These are phyloP conservation scores for Haplosporangium gracile DNA, from an alignment of 192 early-diverging fungal genomes.

Conservation along the genomic window DNA sequence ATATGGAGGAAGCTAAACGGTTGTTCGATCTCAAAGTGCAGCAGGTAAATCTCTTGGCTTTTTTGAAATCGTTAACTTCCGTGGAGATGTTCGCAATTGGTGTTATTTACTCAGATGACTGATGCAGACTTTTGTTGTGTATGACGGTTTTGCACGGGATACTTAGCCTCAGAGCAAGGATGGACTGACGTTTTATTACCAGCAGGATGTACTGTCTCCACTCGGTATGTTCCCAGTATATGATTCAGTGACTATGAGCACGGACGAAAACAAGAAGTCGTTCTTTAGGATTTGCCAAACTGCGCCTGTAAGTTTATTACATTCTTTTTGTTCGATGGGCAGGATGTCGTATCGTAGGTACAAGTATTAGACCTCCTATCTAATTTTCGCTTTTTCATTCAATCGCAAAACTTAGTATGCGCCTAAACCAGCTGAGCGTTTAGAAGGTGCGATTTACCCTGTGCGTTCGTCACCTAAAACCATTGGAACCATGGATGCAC, in stretches of 20 bases:
- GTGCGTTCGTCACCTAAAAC: conserved; percentile 13
- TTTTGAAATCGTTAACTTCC: not conserved
- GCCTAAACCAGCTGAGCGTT: not conserved
- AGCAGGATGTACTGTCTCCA: conserved; percentile 17
- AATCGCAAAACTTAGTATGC: not conserved
- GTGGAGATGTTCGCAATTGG: not conserved
- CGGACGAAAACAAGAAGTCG: conserved; percentile 30
- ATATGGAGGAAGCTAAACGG: conserved; percentile 50
- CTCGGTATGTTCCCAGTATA: conserved; percentile 45
- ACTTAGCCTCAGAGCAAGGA: not conserved
- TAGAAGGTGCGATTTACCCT: not conserved
- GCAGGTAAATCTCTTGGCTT: not conserved
- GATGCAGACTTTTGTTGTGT: not conserved
- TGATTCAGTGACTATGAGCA: conserved; percentile 30
- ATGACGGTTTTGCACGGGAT: not conserved
- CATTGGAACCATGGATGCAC: conserved; percentile 16
- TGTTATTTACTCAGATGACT: not conserved
- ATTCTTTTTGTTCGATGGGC: not conserved
- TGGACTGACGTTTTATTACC: conserved; percentile 25
- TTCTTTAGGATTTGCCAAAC: conserved; percentile 33
- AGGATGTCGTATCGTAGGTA: not conserved
- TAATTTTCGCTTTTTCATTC: not conserved
- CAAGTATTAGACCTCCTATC: not conserved
- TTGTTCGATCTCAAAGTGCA: conserved; percentile 41
- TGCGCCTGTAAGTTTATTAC: conserved; percentile 19